phyloP scores from a whole-genome alignment of 78 protist species.

The Dictyostelium purpureum region DNA sequence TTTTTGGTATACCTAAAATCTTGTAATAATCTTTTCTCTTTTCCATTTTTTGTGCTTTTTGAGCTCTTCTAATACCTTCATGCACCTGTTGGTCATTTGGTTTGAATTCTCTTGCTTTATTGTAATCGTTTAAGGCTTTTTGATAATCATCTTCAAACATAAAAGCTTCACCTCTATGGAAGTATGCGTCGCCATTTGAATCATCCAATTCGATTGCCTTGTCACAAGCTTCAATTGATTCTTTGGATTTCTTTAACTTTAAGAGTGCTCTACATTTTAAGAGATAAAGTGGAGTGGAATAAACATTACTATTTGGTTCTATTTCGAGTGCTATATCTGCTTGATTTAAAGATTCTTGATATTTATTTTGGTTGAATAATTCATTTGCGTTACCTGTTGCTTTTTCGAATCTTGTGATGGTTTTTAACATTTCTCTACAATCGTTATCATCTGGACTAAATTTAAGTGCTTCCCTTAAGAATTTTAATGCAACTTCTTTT shows the following conservation, averaged over 20 bases:
- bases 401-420: constrained; percentile 21
- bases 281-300: constrained; percentile 22
- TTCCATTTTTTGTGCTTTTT: constrained; percentile 31
- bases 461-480: constrained; percentile 43
- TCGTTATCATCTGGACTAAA: constrained; percentile 38
- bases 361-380: constrained; percentile 24
- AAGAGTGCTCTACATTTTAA: constrained; percentile 44
- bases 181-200: constrained; percentile 30
- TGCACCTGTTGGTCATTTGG: constrained; percentile 36
- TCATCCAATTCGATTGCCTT: constrained; percentile 31
- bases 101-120: constrained; percentile 50
- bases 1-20: constrained; percentile 52
- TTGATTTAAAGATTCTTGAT: constrained; percentile 34
- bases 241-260: constrained; percentile 33
- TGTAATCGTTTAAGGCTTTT: constrained; percentile 36
- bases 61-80: constrained; percentile 68
- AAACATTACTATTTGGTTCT: constrained; percentile 7
- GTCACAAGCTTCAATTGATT: constrained; percentile 18
- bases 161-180: constrained; percentile 52
- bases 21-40: constrained; percentile 63
- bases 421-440: background rate
- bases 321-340: constrained; percentile 30
- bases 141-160: constrained; percentile 62
- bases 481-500: constrained; percentile 54
- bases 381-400: constrained; percentile 32